Evolutionary conservation across 352 stramenopile species (phyloP).

Genomic region (Peronospora belbahrii): DNA sequence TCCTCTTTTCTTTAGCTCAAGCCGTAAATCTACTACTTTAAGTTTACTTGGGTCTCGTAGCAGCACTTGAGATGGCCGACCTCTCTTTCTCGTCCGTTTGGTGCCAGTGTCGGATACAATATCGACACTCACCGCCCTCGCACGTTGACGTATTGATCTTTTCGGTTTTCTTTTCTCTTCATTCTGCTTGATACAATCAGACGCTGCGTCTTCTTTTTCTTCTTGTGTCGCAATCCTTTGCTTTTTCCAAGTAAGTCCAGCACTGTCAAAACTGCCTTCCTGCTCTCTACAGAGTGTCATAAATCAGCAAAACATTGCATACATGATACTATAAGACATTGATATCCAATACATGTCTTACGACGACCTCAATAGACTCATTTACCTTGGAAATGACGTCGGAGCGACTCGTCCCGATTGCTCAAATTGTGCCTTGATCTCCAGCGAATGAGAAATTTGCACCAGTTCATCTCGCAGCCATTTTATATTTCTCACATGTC

Average conservation of each 20-base stretch:
- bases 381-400: slow-evolving; percentile 18
- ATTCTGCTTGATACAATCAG: not conserved
- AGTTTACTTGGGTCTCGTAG: slow-evolving; percentile 20
- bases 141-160: slow-evolving; percentile 9
- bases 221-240: slow-evolving; percentile 9
- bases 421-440: slow-evolving; percentile 38
- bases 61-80: slow-evolving; percentile 13
- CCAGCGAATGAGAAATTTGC: slow-evolving; percentile 43
- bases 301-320: not conserved
- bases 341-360: not conserved
- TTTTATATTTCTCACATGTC: slow-evolving; percentile 33
- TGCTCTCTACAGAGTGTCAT: slow-evolving; percentile 2
- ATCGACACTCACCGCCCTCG: not conserved
- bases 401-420: slow-evolving; percentile 12
- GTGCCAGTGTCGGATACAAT: not conserved
- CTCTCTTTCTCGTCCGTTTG: slow-evolving; percentile 35
- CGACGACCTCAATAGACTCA: not conserved
- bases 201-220: not conserved
- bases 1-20: slow-evolving; percentile 51
- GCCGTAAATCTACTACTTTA: slow-evolving; percentile 48
- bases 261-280: slow-evolving; percentile 4
- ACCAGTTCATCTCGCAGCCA: slow-evolving; percentile 48
- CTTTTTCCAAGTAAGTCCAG: slow-evolving; percentile 13
- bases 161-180: not conserved
- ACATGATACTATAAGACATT: not conserved